Evolutionary conservation across 2,329 filamentous ascomycete genomes (phyloP).

Genomic region (Hypoxylon sp.): DNA sequence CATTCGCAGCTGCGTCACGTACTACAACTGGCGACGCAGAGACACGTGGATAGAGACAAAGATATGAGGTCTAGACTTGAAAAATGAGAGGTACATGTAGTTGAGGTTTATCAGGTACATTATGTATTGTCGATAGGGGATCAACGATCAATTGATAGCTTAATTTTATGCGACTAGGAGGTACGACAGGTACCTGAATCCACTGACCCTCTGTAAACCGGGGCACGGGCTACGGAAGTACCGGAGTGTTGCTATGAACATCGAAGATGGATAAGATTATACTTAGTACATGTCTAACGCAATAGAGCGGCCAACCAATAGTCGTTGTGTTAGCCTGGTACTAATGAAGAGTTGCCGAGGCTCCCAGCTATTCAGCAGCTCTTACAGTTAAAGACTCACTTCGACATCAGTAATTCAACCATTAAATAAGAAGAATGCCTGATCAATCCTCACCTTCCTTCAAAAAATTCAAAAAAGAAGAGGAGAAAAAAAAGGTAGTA

Average conservation of each 20-base stretch:
- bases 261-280: neutral
- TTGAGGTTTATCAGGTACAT: too few species aligned
- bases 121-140: neutral
- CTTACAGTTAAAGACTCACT: neutral
- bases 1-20: conserved; percentile 19
- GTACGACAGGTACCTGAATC: conserved; percentile 8
- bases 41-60: conserved; percentile 1
- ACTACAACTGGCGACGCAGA: neutral
- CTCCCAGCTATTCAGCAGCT: neutral
- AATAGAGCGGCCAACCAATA: neutral
- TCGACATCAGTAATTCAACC: too few species aligned
- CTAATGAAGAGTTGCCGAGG: neutral
- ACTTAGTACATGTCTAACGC: neutral
- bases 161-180: neutral
- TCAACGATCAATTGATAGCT: neutral
- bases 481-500: neutral
- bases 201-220: conserved; percentile 18
- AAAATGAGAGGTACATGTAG: neutral
- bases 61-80: neutral
- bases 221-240: conserved; percentile 12
- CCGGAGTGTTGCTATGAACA: conserved; percentile 6
- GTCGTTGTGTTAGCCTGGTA: neutral
- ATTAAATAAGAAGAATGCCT: too few species aligned
- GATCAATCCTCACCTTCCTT: too few species aligned
- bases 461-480: neutral